Evolutionary conservation across 106 monocot genomes (phyloP).

Genomic region (Acorus calamus): DNA sequence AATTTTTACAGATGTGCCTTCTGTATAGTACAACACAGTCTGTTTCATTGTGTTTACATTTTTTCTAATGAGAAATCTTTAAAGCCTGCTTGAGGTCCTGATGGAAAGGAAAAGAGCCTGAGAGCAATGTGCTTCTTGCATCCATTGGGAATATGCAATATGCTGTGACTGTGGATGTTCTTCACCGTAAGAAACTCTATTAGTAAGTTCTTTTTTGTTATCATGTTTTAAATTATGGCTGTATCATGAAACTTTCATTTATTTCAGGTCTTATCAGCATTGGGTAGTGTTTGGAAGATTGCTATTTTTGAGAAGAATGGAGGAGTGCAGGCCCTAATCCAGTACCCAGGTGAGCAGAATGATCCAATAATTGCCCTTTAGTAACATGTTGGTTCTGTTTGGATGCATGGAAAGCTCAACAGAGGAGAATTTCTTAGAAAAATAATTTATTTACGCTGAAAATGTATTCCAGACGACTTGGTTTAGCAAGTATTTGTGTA

Average conservation of each 20-base stretch:
- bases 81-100: slow-evolving; percentile 28
- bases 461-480: no score
- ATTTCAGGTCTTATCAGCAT: slow-evolving; percentile 73
- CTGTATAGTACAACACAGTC: not conserved
- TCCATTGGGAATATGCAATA: slow-evolving; percentile 70
- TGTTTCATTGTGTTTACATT: not conserved
- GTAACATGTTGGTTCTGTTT: no score
- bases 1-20: slow-evolving; percentile 42
- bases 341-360: slow-evolving; percentile 43
- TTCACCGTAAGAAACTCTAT: slow-evolving; percentile 29
- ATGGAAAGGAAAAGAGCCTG: slow-evolving; percentile 70
- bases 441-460: no score
- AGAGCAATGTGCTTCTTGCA: slow-evolving; percentile 70
- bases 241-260: not conserved
- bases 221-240: not conserved
- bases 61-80: not conserved
- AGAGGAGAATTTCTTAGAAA: no score
- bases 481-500: no score
- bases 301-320: slow-evolving; percentile 91
- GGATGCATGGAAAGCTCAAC: no score
- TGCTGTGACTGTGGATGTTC: slow-evolving; percentile 76
- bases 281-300: slow-evolving; percentile 79
- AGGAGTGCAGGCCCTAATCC: slow-evolving; percentile 71
- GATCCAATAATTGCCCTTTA: not conserved
- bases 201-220: no score